These are phyloP conservation scores for Lotmaria passim DNA, from an alignment of 208 protist species.

Conservation along the genomic window DNA sequence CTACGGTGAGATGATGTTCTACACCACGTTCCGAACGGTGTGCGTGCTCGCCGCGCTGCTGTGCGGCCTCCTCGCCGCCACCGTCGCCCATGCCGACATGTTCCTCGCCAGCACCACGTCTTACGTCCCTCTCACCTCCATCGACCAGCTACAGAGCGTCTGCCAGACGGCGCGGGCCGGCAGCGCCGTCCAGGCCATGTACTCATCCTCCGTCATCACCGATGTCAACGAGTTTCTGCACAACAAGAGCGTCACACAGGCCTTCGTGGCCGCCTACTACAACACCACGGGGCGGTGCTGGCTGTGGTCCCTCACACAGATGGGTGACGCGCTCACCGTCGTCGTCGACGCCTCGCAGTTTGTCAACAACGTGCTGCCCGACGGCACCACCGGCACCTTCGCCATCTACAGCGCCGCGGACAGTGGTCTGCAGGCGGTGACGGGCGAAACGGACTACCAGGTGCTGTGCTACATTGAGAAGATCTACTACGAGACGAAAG, in stretches of 20 bases:
- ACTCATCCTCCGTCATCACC: neutral
- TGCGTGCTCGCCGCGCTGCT: neutral
- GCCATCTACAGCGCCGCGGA: neutral
- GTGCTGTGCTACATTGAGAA: slow-evolving; percentile 1
- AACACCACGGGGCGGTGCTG: neutral
- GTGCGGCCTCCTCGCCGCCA: neutral
- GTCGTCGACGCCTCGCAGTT: slow-evolving; percentile 18
- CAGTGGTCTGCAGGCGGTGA: neutral
- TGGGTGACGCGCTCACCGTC: slow-evolving; percentile 7
- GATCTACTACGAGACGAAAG: no score
- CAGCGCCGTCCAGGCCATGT: slow-evolving; percentile 1
- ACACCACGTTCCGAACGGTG: neutral
- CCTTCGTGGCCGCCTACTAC: slow-evolving; percentile 24
- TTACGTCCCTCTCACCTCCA: neutral
- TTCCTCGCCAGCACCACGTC: neutral
- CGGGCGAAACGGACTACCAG: neutral
- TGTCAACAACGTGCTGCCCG: neutral
- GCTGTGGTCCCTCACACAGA: slow-evolving; percentile 4
- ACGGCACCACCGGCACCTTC: slow-evolving; percentile 1
- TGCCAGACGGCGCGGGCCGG: neutral
- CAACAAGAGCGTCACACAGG: slow-evolving; percentile 7
- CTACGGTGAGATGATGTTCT: neutral
- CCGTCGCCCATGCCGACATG: neutral
- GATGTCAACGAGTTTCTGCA: neutral
- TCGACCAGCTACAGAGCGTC: neutral